Evolutionary conservation across 169 alveolate genomes (phyloP), one percentile per base, ranked within the genome.

Genomic region (Amoebophrya sp.): DNA sequence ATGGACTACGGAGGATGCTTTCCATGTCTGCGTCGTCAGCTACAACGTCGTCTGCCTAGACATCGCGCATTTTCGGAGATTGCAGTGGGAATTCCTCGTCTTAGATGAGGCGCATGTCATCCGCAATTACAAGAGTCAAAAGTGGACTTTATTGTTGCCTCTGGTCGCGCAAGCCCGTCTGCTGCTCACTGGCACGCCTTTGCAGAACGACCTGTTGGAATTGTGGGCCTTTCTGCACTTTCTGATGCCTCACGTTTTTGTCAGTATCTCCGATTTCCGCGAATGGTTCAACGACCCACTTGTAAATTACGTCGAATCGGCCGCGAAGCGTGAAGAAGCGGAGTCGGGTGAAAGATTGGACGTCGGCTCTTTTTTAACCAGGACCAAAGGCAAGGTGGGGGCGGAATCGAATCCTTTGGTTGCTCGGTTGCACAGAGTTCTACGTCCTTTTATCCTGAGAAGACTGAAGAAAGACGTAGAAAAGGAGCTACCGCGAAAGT

Each of bases 41-140:
- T 99, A 99, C 95, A 97, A 98, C 93, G 95, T 98, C 26, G 99
- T 98, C 1, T 98, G 98, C 41, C 97, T 97, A 95, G 99, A 98
- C 95, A 97, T 98, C 78, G 95, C 96, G 90, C 97, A 98, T 36
- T 96, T 99, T 94, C 97, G 97, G 95, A 96, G 99, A 92, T 98
- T 97, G 95, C 96, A 96, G 90, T 99, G 99, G 99, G 97, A 97
- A 89, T 98, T 98, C 93, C 96, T 99, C 96, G 97, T 99, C 41
- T 95, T 99, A 78, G 99, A 99, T 95, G 99, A 99, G 95, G 99
- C 99, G 38, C 99, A 99, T 93, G 97, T 98, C 94, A 98, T 99
- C 91, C 98, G 98, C 94, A 99, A 99, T 94, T 98, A 98, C 95
- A 96, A 97, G 92, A 97, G 99, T 24, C 97, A 98, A 94, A 95